phyloP scores from a whole-genome alignment of 2,329 filamentous ascomycete genomes.

The Colletotrichum sp. region DNA sequence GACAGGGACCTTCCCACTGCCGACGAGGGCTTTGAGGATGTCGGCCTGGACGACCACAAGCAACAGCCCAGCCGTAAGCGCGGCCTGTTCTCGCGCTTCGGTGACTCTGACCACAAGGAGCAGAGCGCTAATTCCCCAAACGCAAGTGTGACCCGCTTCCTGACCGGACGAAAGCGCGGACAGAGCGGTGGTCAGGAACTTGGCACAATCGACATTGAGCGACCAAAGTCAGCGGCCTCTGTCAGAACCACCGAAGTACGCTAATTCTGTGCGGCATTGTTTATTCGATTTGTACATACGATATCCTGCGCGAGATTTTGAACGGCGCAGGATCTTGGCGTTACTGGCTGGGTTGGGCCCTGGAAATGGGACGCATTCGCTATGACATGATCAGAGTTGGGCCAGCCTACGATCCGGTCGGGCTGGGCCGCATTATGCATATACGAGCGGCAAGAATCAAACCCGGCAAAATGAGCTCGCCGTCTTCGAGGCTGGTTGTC shows the following conservation, averaged over 20 bases:
- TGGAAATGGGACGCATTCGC: constrained; percentile 9
- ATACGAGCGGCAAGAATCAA: not conserved
- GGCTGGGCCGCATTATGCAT: constrained; percentile 13
- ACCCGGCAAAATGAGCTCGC: not conserved
- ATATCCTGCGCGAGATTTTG: not conserved
- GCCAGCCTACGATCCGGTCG: not conserved
- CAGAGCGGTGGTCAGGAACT: constrained; percentile 77
- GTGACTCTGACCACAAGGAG: constrained; percentile 56
- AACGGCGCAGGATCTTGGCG: constrained; percentile 8
- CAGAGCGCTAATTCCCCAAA: constrained; percentile 34
- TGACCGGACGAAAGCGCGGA: constrained; percentile 74
- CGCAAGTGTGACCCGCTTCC: constrained; percentile 60
- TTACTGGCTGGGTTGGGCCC: not conserved
- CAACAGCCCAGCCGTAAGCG: constrained; percentile 54
- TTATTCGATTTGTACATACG: not conserved
- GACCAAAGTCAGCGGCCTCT: constrained; percentile 32
- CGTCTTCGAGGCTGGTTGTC: not conserved
- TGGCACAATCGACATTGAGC: constrained; percentile 69
- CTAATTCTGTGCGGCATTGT: not conserved
- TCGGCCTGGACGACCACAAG: constrained; percentile 81
- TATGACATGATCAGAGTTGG: constrained; percentile 13
- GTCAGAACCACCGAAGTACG: constrained; percentile 26
- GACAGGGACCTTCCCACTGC: constrained; percentile 68
- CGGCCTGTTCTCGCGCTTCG: constrained; percentile 82
- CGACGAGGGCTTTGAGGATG: constrained; percentile 86